phyloP scores from a whole-genome alignment of 495 filamentous ascomycete genomes.

The Saxophila tyrrhenica region DNA sequence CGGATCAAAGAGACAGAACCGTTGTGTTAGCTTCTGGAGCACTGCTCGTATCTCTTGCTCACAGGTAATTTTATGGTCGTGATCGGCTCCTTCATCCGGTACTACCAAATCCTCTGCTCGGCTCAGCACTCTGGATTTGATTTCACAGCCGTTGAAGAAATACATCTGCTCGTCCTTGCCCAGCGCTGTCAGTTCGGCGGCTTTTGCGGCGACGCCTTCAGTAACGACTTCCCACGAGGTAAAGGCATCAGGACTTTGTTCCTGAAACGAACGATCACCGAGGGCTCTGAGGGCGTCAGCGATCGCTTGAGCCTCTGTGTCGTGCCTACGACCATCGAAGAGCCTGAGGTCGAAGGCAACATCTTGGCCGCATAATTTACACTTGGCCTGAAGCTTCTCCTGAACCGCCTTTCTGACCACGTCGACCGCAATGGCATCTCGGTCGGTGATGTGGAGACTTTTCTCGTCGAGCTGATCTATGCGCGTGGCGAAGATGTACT shows the following conservation, averaged over 20 bases:
- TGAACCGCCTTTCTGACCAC: background rate
- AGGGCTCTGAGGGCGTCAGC: too few relatives aligned
- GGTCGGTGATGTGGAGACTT: background rate
- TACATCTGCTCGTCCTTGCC: background rate
- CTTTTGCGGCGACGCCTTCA: too few relatives aligned
- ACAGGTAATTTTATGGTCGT: background rate
- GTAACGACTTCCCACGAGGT: too few relatives aligned
- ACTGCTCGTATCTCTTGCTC: background rate
- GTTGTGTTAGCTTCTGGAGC: background rate
- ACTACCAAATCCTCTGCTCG: background rate
- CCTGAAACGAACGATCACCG: too few relatives aligned
- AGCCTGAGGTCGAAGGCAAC: background rate
- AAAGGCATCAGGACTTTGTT: too few relatives aligned
- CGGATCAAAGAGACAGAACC: background rate
- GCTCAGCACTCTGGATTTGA: background rate
- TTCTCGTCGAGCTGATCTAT: background rate
- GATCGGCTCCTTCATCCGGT: background rate
- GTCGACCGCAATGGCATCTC: background rate
- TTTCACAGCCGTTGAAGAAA: background rate
- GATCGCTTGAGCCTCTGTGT: too few relatives aligned
- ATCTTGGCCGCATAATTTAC: background rate
- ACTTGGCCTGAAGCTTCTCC: background rate
- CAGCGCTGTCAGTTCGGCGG: too few relatives aligned
- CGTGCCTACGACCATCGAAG: background rate
- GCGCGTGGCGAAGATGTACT: background rate